Evolutionary conservation across 768 basidiomycete genomes (phyloP), one percentile per base, ranked within the genome.

Genomic region (Mycena vitilis): DNA sequence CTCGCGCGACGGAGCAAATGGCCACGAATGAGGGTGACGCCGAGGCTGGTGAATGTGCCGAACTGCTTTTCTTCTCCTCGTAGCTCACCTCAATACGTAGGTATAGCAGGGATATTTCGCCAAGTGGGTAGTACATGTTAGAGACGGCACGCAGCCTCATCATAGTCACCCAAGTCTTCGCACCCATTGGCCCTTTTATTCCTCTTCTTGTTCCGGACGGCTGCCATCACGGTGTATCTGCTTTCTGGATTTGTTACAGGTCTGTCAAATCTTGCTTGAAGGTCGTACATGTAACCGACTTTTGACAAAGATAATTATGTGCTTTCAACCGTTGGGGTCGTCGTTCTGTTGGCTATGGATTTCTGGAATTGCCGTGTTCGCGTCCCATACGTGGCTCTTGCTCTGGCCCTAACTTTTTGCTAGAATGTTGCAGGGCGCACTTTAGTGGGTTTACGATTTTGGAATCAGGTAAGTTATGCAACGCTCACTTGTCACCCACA

Each of bases 331-430:
- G 96, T 99, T 5, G 79, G 88, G 11, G 97, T 99, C 0, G 98
- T 99, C 23, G 91, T 98, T 2, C 84, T 99, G 18, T 88, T 99
- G 30, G 93, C 96, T 0, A 92, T 97, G 88, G 98, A 99, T 81
- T 99, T 99, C 79, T 99, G 97, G 98, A 98, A 97, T 74, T 95
- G 95, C 72, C 84, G 96, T 77, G 95, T 95, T 75, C 68, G 88
- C 67, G 36, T 54, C n/a, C 10, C 47, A 18, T 44, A 11, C 40
- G 42, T 45, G 30, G 30, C 44, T 60, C 57, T n/a, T 63, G 23
- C 65, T 56, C 34, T 51, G 23, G 60, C 37, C 37, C 30, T 66
- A n/a, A 68, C 22, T 30, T 40, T 48, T 47, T 48, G 64, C 57
- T 73, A 96, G 92, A 99, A 99, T 75, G 95, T 99, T 16, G 88